Percentiles rank a stretch among this genome's conserved stretches.
phyloP scores from a whole-genome alignment of 768 basidiomycete species.

The Mycena vitilis region DNA sequence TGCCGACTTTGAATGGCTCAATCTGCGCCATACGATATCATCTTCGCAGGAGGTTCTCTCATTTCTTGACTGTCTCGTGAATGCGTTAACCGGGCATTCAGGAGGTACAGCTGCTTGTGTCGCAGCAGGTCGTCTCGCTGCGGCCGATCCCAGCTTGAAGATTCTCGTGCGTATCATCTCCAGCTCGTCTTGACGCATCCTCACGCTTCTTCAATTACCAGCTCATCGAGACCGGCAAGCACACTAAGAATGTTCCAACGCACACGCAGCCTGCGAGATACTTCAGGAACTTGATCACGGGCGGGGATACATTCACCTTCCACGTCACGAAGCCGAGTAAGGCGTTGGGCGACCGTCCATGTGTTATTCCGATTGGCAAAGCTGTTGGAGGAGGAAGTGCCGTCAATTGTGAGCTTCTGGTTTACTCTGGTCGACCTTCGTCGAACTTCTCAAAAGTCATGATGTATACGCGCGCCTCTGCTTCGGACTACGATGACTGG shows the following conservation, averaged over 20 bases:
- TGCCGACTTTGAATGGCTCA: slow-evolving; percentile 3
- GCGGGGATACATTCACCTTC: slow-evolving; percentile 56
- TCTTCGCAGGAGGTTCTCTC: slow-evolving; percentile 64
- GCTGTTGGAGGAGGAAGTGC: slow-evolving; percentile 72
- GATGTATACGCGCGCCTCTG: slow-evolving; percentile 68
- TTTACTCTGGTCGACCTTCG: background rate
- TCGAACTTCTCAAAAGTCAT: slow-evolving; percentile 46
- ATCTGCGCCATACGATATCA: slow-evolving; percentile 30
- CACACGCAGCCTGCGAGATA: slow-evolving; percentile 69
- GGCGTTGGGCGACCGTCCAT: slow-evolving; percentile 54
- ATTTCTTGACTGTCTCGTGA: background rate
- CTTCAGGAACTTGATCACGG: slow-evolving; percentile 52
- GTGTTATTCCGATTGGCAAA: slow-evolving; percentile 58
- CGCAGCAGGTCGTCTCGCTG: slow-evolving; percentile 64
- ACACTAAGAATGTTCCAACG: slow-evolving; percentile 55
- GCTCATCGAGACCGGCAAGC: slow-evolving; percentile 70
- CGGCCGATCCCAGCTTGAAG: slow-evolving; percentile 63
- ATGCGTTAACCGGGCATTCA: slow-evolving; percentile 28
- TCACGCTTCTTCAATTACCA: slow-evolving; percentile 27
- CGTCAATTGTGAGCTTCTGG: slow-evolving; percentile 64
- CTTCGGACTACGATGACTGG: slow-evolving; percentile 78
- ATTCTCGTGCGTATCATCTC: slow-evolving; percentile 56
- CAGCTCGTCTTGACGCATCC: background rate
- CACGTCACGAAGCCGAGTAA: slow-evolving; percentile 58
- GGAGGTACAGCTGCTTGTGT: slow-evolving; percentile 70